Conservation (phyloP, 2,329 filamentous ascomycete genomes). For the Erysiphe pulchra region DNA sequence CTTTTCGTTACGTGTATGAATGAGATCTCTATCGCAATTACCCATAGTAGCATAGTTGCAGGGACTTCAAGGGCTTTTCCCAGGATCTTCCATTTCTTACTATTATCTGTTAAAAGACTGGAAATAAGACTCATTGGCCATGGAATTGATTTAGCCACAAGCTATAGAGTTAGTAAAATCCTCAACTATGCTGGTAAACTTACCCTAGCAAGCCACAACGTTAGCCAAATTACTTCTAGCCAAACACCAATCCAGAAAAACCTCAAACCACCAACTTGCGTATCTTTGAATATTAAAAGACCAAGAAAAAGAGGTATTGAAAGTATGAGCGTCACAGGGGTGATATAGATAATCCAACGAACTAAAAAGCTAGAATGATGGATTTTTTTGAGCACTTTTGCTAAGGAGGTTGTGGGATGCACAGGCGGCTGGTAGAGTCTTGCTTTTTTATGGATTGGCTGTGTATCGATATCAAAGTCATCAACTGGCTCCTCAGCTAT, state of each 20-base stretch:
- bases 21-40: constrained; percentile 62
- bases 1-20: constrained; percentile 58
- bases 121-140: constrained; percentile 35
- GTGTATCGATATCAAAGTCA: constrained; percentile 26
- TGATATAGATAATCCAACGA: constrained; percentile 47
- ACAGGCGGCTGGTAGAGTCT: constrained; percentile 37
- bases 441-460: constrained; percentile 40
- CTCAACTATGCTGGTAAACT: constrained; percentile 9
- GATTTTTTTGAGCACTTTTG: constrained; percentile 35
- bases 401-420: constrained; percentile 32
- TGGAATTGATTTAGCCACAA: constrained; percentile 38
- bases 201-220: constrained; percentile 51
- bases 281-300: constrained; percentile 27
- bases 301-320: constrained; percentile 44
- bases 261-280: constrained; percentile 46
- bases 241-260: constrained; percentile 87
- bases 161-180: constrained; percentile 13
- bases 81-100: constrained; percentile 83
- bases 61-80: constrained; percentile 67
- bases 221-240: constrained; percentile 82
- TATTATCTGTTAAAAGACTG: constrained; percentile 55
- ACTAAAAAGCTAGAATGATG: constrained; percentile 40
- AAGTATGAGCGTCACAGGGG: constrained; percentile 35
- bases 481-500: constrained; percentile 32
- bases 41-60: constrained; percentile 74